Conservation (phyloP, 2,329 filamentous ascomycete species). For the Cryphonectria parasitica region DNA sequence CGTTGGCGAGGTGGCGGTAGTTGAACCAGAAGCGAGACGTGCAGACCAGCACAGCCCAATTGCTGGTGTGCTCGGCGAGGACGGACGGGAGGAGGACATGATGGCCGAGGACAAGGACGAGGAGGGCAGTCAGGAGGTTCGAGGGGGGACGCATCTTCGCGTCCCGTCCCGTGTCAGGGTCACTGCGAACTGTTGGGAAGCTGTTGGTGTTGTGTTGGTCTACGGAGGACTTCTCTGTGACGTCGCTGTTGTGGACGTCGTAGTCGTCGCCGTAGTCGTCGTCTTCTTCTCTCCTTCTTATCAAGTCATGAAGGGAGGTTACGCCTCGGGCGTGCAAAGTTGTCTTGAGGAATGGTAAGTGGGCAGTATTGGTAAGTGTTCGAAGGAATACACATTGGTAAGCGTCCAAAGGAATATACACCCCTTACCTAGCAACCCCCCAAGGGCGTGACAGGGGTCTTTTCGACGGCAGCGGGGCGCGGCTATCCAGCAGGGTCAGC, state of each 20-base stretch:
- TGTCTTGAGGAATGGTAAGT: neutral
- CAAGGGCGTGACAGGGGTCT: neutral
- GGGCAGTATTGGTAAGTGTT: neutral
- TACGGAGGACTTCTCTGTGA: too few species aligned
- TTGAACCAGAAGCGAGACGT: conserved; percentile 99
- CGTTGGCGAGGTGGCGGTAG: conserved; percentile 97
- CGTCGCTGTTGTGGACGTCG: neutral
- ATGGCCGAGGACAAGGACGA: conserved; percentile 46
- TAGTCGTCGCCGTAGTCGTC: too few species aligned
- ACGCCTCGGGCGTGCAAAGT: neutral
- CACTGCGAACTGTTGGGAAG: neutral
- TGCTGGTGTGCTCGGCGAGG: conserved; percentile 85
- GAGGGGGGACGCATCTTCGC: conserved; percentile 55
- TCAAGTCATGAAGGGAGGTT: neutral
- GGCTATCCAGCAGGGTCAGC: neutral
- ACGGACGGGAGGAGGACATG: conserved; percentile 34
- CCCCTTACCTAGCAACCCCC: too few species aligned
- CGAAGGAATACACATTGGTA: neutral
- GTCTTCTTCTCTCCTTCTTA: neutral
- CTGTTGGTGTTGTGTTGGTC: neutral
- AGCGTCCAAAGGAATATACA: neutral
- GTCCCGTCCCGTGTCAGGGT: neutral
- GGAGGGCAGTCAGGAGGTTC: neutral
- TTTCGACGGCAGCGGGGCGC: neutral
- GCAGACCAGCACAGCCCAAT: conserved; percentile 98